Evolutionary conservation across 768 basidiomycete genomes (phyloP).

Genomic region (Mycena chlorophos): DNA sequence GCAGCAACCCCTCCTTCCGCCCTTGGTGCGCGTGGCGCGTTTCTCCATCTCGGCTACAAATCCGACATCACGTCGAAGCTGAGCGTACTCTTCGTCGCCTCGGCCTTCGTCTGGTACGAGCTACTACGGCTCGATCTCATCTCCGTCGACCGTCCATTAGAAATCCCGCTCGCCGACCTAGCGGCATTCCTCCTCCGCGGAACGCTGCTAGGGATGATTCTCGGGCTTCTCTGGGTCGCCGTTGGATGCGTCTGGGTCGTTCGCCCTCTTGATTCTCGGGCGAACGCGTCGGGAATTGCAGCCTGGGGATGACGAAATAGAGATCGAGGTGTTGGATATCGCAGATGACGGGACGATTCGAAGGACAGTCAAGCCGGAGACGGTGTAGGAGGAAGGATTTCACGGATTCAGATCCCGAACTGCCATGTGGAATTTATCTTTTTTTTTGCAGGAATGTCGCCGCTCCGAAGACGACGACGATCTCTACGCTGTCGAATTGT

Average conservation of each 20-base stretch:
- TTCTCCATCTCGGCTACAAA: background rate
- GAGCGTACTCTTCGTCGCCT: background rate
- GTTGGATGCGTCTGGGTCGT: no score
- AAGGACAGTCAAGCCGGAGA: background rate
- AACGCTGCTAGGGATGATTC: background rate
- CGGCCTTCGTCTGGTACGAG: background rate
- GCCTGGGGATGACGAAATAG: background rate
- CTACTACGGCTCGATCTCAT: background rate
- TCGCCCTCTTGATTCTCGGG: background rate
- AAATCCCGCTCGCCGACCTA: background rate
- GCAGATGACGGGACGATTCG: background rate
- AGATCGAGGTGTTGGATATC: background rate
- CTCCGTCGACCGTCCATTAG: background rate
- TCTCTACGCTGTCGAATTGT: no score
- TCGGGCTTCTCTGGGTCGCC: background rate
- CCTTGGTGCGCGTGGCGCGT: background rate
- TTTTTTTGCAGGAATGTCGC: no score
- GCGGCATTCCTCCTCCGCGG: background rate
- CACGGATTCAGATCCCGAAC: no score
- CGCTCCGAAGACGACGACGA: no score
- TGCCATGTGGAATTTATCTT: no score
- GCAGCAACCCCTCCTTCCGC: background rate
- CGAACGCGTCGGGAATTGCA: background rate
- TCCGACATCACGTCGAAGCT: background rate
- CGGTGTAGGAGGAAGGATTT: no score